Percentiles rank a stretch among this genome's conserved stretches.
These are phyloP conservation scores for Scutellaria barbata DNA, from an alignment of 257 asterid species.

Conservation along the genomic window DNA sequence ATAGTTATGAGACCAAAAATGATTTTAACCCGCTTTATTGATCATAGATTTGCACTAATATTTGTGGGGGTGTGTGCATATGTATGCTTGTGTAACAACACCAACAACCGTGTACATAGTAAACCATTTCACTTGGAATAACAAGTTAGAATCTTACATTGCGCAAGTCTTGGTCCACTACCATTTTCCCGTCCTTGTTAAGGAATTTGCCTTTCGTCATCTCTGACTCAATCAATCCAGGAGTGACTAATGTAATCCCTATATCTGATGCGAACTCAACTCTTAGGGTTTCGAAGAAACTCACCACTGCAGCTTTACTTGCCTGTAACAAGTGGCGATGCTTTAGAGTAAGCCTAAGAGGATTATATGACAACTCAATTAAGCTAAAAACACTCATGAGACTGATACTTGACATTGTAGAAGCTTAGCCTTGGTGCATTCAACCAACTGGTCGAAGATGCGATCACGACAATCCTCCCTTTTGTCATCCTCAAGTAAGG, in stretches of 20 bases:
- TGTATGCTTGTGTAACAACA: too few relatives aligned
- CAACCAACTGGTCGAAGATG: conserved; percentile 81
- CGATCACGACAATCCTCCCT: conserved; percentile 65
- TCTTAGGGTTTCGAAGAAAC: conserved; percentile 72
- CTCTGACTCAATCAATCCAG: conserved; percentile 77
- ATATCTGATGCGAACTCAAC: conserved; percentile 63
- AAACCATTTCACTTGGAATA: not conserved
- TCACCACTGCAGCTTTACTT: conserved; percentile 78
- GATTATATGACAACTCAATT: too few relatives aligned
- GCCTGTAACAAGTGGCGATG: conserved; percentile 50
- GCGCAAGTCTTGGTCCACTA: conserved; percentile 57
- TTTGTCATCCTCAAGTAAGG: conserved; percentile 62
- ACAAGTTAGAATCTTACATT: conserved; percentile 53
- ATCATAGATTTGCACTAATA: too few relatives aligned
- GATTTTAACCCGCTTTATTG: too few relatives aligned
- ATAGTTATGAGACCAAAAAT: too few relatives aligned
- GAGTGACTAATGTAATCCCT: conserved; percentile 63
- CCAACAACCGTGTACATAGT: too few relatives aligned
- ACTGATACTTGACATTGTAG: conserved; percentile 51
- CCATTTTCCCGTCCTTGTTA: conserved; percentile 47
- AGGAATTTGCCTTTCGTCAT: conserved; percentile 68
- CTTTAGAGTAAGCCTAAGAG: not conserved
- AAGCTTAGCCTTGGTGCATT: conserved; percentile 76
- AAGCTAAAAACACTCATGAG: not conserved
- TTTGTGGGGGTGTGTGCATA: too few relatives aligned